These are phyloP conservation scores for Kazachstania bromeliacearum DNA, from an alignment of 805 yeast genomes.

Conservation along the genomic window DNA sequence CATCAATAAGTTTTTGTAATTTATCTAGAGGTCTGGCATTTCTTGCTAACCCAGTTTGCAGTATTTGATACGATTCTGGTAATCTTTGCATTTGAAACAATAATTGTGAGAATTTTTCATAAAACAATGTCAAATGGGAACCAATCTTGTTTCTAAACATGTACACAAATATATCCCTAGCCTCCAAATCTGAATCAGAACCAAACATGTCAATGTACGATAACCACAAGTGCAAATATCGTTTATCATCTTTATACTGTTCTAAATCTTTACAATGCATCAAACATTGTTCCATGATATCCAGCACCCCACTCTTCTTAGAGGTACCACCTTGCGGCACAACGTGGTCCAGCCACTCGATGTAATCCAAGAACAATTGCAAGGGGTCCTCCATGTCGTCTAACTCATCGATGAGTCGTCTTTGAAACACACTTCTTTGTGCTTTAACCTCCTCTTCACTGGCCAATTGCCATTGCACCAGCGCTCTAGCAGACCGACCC, in stretches of 20 bases:
- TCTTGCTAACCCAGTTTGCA: slow-evolving; percentile 31
- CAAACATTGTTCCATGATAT: slow-evolving; percentile 61
- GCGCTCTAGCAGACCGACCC: slow-evolving; percentile 8
- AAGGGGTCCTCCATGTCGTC: slow-evolving; percentile 74
- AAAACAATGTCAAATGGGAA: slow-evolving; percentile 49
- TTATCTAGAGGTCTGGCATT: slow-evolving; percentile 53
- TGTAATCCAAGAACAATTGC: slow-evolving; percentile 58
- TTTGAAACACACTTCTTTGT: slow-evolving; percentile 16
- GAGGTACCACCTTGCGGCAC: slow-evolving; percentile 55
- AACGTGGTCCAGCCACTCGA: slow-evolving; percentile 55
- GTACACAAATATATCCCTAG: slow-evolving; percentile 62
- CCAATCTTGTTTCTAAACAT: slow-evolving; percentile 70
- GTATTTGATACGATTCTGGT: slow-evolving; percentile 16
- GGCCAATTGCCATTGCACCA: slow-evolving; percentile 16
- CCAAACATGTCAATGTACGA: slow-evolving; percentile 45
- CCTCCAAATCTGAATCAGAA: slow-evolving; percentile 46
- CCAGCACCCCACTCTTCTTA: slow-evolving; percentile 55
- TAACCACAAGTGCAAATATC: slow-evolving; percentile 75
- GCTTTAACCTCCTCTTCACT: background rate
- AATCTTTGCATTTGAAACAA: slow-evolving; percentile 12
- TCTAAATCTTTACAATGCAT: slow-evolving; percentile 52
- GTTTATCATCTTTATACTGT: slow-evolving; percentile 68
- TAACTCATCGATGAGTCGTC: slow-evolving; percentile 31
- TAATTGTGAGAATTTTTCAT: slow-evolving; percentile 62
- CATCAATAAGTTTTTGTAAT: background rate